Conservation (phyloP, 1,284 basidiomycete genomes). For the Gymnopus androsaceus region DNA sequence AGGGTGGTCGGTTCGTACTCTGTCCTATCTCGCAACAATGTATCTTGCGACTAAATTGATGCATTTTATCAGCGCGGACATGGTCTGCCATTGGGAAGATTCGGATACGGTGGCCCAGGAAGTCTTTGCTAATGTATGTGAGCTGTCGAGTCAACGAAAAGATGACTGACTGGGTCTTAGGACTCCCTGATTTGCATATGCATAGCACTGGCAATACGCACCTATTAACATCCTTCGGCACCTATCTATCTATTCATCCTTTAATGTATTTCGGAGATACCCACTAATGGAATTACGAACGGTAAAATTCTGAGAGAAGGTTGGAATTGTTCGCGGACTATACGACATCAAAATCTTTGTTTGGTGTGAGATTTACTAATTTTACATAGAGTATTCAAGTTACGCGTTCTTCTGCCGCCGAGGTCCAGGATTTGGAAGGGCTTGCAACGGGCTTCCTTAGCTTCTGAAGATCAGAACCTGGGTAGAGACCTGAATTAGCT, state of each 20-base stretch:
- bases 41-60: conserved; percentile 14
- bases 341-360: too few relatives aligned
- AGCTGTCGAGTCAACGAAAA: conserved; percentile 10
- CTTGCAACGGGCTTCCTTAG: not conserved
- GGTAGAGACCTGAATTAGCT: not conserved
- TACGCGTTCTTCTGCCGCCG: not conserved
- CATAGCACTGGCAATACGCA: conserved; percentile 70
- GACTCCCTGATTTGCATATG: conserved; percentile 76
- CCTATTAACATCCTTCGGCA: conserved; percentile 35
- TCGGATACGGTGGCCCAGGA: conserved; percentile 69
- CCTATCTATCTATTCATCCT: conserved; percentile 5
- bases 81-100: conserved; percentile 78
- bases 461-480: conserved; percentile 1
- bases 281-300: conserved; percentile 6
- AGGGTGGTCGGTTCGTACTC: conserved; percentile 69
- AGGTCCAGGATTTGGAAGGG: not conserved
- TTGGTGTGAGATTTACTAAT: too few relatives aligned
- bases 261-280: conserved; percentile 14
- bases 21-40: not conserved
- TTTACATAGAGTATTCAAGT: too few relatives aligned
- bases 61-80: conserved; percentile 48
- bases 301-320: not conserved
- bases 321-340: too few relatives aligned
- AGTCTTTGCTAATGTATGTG: conserved; percentile 65
- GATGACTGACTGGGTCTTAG: conserved; percentile 35